phyloP scores from a whole-genome alignment of 208 protist species.

The Lotmaria passim region DNA sequence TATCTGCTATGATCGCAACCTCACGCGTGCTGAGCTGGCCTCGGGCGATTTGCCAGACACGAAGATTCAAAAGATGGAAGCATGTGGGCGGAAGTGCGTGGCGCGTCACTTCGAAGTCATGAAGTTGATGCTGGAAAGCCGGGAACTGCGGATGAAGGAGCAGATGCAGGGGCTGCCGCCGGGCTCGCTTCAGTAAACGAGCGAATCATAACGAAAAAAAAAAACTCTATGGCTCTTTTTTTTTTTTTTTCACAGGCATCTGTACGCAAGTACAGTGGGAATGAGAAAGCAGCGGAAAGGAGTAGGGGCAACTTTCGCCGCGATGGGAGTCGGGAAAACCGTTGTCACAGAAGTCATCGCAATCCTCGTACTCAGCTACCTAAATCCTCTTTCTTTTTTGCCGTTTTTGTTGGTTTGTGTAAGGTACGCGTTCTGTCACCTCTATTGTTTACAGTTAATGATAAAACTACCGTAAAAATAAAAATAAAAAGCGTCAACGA shows the following conservation, averaged over 20 bases:
- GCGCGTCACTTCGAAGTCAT: conserved; percentile 89
- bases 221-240: too few relatives aligned
- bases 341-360: too few relatives aligned
- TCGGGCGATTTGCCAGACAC: conserved; percentile 48
- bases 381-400: background rate
- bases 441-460: too few relatives aligned
- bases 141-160: conserved; percentile 60
- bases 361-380: background rate
- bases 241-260: too few relatives aligned
- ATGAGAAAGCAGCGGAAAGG: too few relatives aligned
- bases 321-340: too few relatives aligned
- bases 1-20: conserved; percentile 84
- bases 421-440: too few relatives aligned
- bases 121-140: conserved; percentile 68
- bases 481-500: too few relatives aligned
- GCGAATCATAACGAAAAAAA: background rate
- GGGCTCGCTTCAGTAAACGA: conserved; percentile 19
- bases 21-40: conserved; percentile 65
- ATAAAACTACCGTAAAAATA: too few relatives aligned
- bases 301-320: too few relatives aligned
- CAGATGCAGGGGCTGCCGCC: conserved; percentile 29
- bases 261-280: too few relatives aligned
- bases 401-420: too few relatives aligned
- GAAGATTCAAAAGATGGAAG: conserved; percentile 77
- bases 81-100: conserved; percentile 88